Evolutionary conservation across 202 grass and related monocot species (phyloP).

Genomic region (Setaria italica): DNA sequence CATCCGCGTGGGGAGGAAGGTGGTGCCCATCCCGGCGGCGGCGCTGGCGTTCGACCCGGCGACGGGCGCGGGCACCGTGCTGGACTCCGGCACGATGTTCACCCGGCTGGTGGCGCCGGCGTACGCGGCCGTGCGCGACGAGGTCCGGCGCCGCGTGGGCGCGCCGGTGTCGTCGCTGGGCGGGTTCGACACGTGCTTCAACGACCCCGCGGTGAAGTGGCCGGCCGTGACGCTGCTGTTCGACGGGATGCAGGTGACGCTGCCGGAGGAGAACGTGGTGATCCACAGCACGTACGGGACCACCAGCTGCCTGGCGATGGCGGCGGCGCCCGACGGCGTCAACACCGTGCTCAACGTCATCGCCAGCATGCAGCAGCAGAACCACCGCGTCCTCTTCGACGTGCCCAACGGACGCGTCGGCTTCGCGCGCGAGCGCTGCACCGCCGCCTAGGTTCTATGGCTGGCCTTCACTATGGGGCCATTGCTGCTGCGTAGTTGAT

Average conservation of each 20-base stretch:
- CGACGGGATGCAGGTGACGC: slow-evolving; percentile 74
- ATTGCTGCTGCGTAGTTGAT: no score
- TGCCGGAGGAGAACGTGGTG: slow-evolving; percentile 88
- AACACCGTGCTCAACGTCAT: slow-evolving; percentile 97
- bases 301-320: slow-evolving; percentile 89
- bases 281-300: slow-evolving; percentile 85
- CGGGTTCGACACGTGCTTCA: slow-evolving; percentile 98
- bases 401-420: slow-evolving; percentile 79
- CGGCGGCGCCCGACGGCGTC: slow-evolving; percentile 77
- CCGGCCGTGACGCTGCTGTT: slow-evolving; percentile 72
- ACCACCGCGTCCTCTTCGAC: slow-evolving; percentile 93
- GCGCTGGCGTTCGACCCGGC: slow-evolving; percentile 73
- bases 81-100: slow-evolving; percentile 98
- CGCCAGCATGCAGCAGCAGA: slow-evolving; percentile 99
- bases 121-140: slow-evolving; percentile 72
- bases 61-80: slow-evolving; percentile 76
- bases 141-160: slow-evolving; percentile 68
- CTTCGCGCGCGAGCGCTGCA: slow-evolving; percentile 81
- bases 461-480: not conserved
- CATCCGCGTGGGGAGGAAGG: slow-evolving; percentile 63
- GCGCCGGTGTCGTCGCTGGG: slow-evolving; percentile 74
- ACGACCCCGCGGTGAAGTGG: slow-evolving; percentile 39
- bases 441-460: slow-evolving; percentile 22
- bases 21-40: slow-evolving; percentile 60
- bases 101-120: slow-evolving; percentile 74